Evolutionary conservation across 202 grass and related monocot genomes (phyloP).

Genomic region (Tripidium arundinaceum): DNA sequence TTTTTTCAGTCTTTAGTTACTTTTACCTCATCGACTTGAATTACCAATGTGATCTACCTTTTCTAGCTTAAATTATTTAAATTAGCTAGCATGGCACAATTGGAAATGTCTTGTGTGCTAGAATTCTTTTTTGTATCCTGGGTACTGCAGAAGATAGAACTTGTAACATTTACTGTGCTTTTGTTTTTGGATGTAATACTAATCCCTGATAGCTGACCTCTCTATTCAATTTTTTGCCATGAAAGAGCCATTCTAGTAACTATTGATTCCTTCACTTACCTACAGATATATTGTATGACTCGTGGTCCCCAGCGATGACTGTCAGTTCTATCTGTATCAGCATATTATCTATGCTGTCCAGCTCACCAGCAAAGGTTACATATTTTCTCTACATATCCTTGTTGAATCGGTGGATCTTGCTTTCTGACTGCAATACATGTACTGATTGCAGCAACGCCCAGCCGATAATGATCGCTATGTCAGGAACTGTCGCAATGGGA

Average conservation of each 20-base stretch:
- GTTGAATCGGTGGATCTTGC: slow-evolving; percentile 6
- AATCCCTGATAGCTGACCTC: neutral
- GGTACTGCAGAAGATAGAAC: neutral
- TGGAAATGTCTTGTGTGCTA: neutral
- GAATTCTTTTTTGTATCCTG: neutral
- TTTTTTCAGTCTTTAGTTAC: neutral
- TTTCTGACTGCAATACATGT: slow-evolving; percentile 17
- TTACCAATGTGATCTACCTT: neutral
- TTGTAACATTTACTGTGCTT: neutral
- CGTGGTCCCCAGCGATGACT: slow-evolving; percentile 94
- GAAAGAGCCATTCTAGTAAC: neutral
- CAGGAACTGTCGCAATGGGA: slow-evolving; percentile 78
- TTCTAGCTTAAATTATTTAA: neutral
- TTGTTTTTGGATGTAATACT: neutral
- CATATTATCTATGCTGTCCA: slow-evolving; percentile 96
- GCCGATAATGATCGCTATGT: slow-evolving; percentile 93
- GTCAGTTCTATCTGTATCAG: slow-evolving; percentile 96
- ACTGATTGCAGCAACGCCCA: slow-evolving; percentile 73
- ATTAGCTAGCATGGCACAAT: neutral
- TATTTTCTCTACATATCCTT: neutral
- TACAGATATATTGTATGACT: slow-evolving; percentile 96
- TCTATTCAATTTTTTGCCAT: neutral
- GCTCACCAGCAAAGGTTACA: slow-evolving; percentile 82
- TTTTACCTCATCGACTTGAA: neutral
- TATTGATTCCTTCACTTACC: neutral